Evolutionary conservation across 768 basidiomycete species (phyloP).

Genomic region (Hericium erinaceus): DNA sequence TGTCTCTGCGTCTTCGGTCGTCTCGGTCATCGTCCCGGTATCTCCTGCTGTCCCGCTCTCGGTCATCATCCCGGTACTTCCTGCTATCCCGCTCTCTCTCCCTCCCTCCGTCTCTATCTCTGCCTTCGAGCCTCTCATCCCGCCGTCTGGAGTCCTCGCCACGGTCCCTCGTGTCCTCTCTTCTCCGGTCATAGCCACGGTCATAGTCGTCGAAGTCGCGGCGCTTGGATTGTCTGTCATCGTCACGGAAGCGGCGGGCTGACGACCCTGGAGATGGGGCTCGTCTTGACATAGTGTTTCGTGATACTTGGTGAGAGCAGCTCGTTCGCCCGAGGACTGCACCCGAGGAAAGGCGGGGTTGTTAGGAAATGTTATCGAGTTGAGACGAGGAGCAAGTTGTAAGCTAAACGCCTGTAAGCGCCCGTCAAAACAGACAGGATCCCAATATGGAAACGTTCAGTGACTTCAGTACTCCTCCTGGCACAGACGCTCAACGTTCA

Average conservation of each 20-base stretch:
- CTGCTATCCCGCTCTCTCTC: background rate
- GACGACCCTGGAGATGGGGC: background rate
- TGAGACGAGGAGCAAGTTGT: too few species aligned
- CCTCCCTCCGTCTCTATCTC: background rate
- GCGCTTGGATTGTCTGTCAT: background rate
- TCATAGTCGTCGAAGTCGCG: background rate
- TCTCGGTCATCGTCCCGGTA: background rate
- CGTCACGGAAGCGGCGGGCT: background rate
- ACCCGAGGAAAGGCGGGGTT: too few species aligned
- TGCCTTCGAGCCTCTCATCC: background rate
- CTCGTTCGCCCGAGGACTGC: too few species aligned
- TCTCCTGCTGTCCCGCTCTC: background rate
- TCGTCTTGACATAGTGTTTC: background rate
- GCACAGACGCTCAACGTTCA: too few species aligned
- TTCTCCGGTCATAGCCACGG: background rate
- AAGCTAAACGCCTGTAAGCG: too few species aligned
- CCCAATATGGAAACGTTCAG: too few species aligned
- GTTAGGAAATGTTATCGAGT: too few species aligned
- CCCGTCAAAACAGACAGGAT: too few species aligned
- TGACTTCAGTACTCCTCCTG: too few species aligned
- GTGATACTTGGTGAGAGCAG: too few species aligned
- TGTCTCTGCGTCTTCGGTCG: conserved; percentile 16
- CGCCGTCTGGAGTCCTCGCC: background rate
- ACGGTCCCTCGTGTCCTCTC: background rate
- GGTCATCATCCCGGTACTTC: background rate